A percentile compares a stretch with the other conserved stretches of the same genome.
Conservation (phyloP, 768 basidiomycete species). For the Favolaschia claudopus region DNA sequence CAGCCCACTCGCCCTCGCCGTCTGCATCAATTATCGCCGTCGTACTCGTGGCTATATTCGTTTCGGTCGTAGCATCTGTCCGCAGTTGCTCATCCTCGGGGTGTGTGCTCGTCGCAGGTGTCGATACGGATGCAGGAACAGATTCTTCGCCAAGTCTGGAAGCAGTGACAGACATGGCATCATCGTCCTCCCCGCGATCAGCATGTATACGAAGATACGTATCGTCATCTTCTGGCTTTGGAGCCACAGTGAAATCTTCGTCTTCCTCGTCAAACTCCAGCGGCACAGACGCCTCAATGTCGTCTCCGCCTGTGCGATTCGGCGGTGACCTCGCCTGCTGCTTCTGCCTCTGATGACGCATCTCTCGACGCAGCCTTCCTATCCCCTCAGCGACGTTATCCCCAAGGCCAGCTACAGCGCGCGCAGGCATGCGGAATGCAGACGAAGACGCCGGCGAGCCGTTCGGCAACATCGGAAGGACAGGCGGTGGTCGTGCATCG, state of each 20-base stretch:
- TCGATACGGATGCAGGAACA: slow-evolving; percentile 43
- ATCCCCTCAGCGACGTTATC: slow-evolving; percentile 69
- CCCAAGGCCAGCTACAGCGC: slow-evolving; percentile 57
- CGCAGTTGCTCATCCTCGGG: slow-evolving; percentile 45
- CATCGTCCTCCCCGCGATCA: slow-evolving; percentile 31
- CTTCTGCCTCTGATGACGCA: slow-evolving; percentile 59
- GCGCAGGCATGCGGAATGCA: slow-evolving; percentile 68
- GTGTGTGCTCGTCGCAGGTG: slow-evolving; percentile 48
- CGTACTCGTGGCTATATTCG: slow-evolving; percentile 20
- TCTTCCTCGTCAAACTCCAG: slow-evolving; percentile 75
- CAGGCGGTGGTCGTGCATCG: slow-evolving; percentile 48
- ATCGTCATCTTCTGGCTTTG: slow-evolving; percentile 22
- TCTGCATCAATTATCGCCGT: too few species aligned
- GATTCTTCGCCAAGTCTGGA: slow-evolving; percentile 37
- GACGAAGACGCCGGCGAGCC: slow-evolving; percentile 48
- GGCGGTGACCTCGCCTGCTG: slow-evolving; percentile 57
- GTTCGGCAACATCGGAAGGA: slow-evolving; percentile 87
- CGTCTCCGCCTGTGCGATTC: slow-evolving; percentile 25
- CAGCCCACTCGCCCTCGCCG: slow-evolving; percentile 46
- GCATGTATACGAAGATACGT: slow-evolving; percentile 17
- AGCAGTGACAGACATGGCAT: slow-evolving; percentile 35
- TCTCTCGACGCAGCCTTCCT: slow-evolving; percentile 65
- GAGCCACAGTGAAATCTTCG: slow-evolving; percentile 58
- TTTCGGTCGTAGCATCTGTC: too few species aligned
- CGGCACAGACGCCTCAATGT: slow-evolving; percentile 52